A percentile compares a stretch with the other conserved stretches of the same genome.
Conservation (phyloP, 139 green algal genomes). For the Eudorina sp. region DNA sequence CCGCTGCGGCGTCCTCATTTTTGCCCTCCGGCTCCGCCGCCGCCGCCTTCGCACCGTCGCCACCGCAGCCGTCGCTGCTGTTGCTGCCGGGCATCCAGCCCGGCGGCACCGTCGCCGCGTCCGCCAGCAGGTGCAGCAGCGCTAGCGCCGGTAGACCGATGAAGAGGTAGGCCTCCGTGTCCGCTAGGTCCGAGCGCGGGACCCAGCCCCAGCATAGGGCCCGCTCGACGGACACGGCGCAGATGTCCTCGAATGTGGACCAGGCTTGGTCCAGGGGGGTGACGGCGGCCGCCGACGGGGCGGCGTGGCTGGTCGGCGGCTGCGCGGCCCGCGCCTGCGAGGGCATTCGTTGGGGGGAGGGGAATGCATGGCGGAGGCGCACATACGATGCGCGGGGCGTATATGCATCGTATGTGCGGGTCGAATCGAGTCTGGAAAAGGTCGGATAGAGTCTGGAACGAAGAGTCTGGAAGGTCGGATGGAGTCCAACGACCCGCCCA, state of each 20-base stretch:
- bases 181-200: slow-evolving; percentile 1
- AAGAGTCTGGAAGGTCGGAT: no score
- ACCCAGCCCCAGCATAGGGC: slow-evolving; percentile 34
- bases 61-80: neutral
- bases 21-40: neutral
- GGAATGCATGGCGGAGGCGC: neutral
- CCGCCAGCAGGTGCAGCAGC: slow-evolving; percentile 31
- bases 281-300: neutral
- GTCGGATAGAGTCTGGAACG: no score
- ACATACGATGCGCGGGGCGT: no score
- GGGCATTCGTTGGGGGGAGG: neutral
- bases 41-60: neutral
- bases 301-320: neutral
- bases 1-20: neutral
- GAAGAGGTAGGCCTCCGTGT: slow-evolving; percentile 47
- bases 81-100: neutral
- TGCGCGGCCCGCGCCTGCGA: neutral
- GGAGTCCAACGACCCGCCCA: no score
- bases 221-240: neutral
- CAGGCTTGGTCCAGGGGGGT: slow-evolving; percentile 30
- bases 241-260: slow-evolving; percentile 13
- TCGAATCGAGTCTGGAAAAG: no score
- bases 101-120: neutral
- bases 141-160: slow-evolving; percentile 40
- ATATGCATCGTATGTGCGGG: no score